Percentiles rank a stretch among this genome's conserved stretches.
Evolutionary conservation across 345 rosid genomes (phyloP).

Genomic region (Excoecaria cochinchinensis): DNA sequence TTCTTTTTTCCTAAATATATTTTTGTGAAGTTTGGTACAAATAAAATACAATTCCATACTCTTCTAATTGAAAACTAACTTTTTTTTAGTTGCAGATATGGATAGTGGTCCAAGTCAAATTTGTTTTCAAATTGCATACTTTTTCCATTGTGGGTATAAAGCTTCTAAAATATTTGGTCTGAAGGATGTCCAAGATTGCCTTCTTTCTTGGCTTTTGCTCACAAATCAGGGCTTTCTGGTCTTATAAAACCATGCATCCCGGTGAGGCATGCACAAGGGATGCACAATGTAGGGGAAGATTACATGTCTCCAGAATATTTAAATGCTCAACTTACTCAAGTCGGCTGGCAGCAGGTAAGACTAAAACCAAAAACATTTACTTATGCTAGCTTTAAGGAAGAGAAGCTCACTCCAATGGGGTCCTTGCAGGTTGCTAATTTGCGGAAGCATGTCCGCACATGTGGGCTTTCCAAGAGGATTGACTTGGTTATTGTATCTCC

Average conservation of each 20-base stretch:
- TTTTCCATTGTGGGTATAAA: conserved; percentile 33
- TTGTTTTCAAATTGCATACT: conserved; percentile 28
- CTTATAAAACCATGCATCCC: conserved; percentile 55
- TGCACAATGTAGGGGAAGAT: conserved; percentile 94
- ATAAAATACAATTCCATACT: background rate
- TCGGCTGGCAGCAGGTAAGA: conserved; percentile 91
- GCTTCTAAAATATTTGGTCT: conserved; percentile 40
- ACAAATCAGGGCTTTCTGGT: conserved; percentile 46
- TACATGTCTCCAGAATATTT: conserved; percentile 81
- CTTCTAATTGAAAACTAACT: conserved; percentile 3
- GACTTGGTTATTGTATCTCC: conserved; percentile 86
- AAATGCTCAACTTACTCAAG: conserved; percentile 84
- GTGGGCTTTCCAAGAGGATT: conserved; percentile 72
- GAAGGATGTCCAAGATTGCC: conserved; percentile 45
- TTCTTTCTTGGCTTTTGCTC: conserved; percentile 50
- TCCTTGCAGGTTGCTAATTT: conserved; percentile 69
- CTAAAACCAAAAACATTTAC: background rate
- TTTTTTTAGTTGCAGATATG: conserved; percentile 59
- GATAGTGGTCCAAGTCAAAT: conserved; percentile 54
- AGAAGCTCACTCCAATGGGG: background rate
- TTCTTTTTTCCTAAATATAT: too few species aligned
- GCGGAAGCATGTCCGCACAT: conserved; percentile 77
- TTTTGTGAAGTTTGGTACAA: background rate
- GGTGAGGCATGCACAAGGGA: conserved; percentile 99
- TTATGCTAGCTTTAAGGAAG: background rate